phyloP scores from a whole-genome alignment of 352 stramenopile genomes.

The Globisporangium irregulare region DNA sequence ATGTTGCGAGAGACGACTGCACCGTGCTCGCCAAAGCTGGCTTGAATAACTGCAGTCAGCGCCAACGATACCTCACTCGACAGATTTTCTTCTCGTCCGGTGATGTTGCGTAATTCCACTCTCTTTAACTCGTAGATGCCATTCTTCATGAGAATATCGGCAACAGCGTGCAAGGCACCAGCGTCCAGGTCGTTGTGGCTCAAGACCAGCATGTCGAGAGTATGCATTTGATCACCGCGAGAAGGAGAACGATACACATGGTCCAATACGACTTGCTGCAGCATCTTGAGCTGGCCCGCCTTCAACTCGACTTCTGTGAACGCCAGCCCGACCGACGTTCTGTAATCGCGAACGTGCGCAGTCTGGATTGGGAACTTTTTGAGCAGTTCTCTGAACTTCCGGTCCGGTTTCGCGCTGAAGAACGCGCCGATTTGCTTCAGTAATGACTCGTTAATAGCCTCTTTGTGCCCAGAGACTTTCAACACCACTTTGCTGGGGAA shows the following conservation, averaged over 20 bases:
- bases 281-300: background rate
- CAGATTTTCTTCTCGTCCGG: background rate
- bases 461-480: background rate
- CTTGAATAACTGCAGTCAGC: background rate
- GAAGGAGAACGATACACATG: background rate
- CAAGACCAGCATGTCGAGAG: background rate
- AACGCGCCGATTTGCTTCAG: background rate
- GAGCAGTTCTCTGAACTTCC: background rate
- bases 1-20: background rate
- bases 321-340: background rate
- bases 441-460: background rate
- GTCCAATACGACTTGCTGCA: background rate
- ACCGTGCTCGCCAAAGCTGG: background rate
- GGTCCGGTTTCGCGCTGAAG: background rate
- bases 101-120: background rate
- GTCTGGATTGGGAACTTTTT: background rate
- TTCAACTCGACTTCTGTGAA: background rate
- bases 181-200: conserved; percentile 1
- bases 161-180: background rate
- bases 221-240: background rate
- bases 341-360: background rate
- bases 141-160: background rate
- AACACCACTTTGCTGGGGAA: background rate
- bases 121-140: background rate
- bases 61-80: background rate